Conservation (phyloP, 2,329 filamentous ascomycete species). For the Pseudogymnoascus sp. region DNA sequence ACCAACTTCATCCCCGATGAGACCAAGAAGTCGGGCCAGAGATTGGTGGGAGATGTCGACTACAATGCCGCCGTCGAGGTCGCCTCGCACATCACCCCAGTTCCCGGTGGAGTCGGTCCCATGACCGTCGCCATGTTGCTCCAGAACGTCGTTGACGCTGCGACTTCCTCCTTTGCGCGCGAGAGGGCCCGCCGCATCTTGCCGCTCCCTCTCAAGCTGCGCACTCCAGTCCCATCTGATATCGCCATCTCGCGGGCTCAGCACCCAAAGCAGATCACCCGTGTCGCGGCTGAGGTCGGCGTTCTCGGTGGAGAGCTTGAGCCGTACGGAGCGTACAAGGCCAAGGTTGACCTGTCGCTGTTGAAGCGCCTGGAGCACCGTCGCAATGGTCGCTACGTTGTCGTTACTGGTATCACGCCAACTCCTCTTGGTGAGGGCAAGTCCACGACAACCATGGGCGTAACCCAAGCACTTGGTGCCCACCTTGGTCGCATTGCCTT, state of each 20-base stretch:
- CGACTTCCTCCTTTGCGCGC: constrained; percentile 70
- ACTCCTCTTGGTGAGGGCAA: constrained; percentile 96
- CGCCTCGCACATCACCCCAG: constrained; percentile 88
- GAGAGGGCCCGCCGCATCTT: constrained; percentile 72
- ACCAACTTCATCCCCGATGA: constrained; percentile 91
- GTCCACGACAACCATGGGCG: constrained; percentile 93
- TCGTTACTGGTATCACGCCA: constrained; percentile 92
- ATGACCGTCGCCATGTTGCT: constrained; percentile 99
- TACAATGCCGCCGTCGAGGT: constrained; percentile 76
- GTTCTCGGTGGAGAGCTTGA: constrained; percentile 85
- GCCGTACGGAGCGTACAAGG: constrained; percentile 91
- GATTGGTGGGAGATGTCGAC: constrained; percentile 91
- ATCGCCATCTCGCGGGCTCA: constrained; percentile 87
- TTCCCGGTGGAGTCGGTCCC: constrained; percentile 91
- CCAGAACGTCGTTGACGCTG: constrained; percentile 86
- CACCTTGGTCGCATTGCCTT: constrained; percentile 84
- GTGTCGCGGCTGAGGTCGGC: constrained; percentile 76
- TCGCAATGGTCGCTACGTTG: constrained; percentile 78
- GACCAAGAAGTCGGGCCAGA: constrained; percentile 83
- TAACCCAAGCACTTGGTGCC: constrained; percentile 84
- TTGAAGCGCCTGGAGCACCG: constrained; percentile 81
- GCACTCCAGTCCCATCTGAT: constrained; percentile 83
- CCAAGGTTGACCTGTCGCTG: constrained; percentile 79
- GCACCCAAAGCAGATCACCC: constrained; percentile 82
- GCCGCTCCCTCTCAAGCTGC: constrained; percentile 73